These are phyloP conservation scores for Podospora tetraspora DNA, from an alignment of 495 filamentous ascomycete species.

Conservation along the genomic window DNA sequence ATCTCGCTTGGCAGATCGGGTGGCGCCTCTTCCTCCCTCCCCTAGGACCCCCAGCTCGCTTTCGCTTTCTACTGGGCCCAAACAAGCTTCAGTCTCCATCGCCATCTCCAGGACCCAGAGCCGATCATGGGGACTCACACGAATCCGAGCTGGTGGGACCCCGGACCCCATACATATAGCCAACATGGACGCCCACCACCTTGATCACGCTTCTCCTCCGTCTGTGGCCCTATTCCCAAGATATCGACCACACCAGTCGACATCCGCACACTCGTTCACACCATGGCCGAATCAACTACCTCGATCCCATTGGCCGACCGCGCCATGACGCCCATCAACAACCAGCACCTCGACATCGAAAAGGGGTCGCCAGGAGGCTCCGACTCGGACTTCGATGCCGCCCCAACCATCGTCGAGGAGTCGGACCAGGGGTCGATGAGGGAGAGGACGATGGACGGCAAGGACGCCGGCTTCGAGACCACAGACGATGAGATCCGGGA, in stretches of 20 bases:
- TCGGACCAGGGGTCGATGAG: slow-evolving; percentile 8
- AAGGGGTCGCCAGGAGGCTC: slow-evolving; percentile 15
- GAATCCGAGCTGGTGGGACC: not conserved
- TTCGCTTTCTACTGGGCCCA: not conserved
- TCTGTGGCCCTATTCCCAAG: not conserved
- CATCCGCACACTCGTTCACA: not conserved
- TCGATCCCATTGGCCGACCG: slow-evolving; percentile 9
- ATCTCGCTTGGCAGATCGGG: not conserved
- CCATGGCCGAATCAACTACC: slow-evolving; percentile 21
- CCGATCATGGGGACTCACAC: not conserved
- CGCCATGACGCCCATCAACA: slow-evolving; percentile 1
- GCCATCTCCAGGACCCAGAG: not conserved
- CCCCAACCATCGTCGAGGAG: slow-evolving; percentile 21
- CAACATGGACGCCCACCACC: not conserved
- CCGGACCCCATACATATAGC: not conserved
- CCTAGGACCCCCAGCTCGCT: not conserved
- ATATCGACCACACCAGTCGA: not conserved
- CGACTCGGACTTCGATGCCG: slow-evolving; percentile 24
- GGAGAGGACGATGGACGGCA: slow-evolving; percentile 1
- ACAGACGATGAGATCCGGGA: slow-evolving; percentile 21
- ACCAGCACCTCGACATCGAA: slow-evolving; percentile 18
- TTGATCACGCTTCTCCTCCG: not conserved
- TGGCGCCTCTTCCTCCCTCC: not conserved
- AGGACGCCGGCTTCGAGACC: not conserved
- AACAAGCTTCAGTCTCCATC: not conserved